A percentile compares a stretch with the other conserved stretches of the same genome.
These are phyloP conservation scores for Metarhizium brunneum DNA, from an alignment of 2,329 filamentous ascomycete genomes.

Conservation along the genomic window DNA sequence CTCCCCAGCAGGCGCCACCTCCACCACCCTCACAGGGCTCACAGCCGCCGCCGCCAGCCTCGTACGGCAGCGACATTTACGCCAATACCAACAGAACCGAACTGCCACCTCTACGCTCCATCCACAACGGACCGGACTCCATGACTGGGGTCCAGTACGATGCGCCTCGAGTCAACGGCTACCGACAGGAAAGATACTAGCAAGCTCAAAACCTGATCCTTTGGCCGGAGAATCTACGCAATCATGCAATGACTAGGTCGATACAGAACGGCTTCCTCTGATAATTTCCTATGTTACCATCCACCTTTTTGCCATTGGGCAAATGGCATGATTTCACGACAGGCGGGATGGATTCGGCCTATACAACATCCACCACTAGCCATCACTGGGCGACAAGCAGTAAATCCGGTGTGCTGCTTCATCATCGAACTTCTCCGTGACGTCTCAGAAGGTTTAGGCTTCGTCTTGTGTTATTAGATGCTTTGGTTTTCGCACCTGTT, in stretches of 20 bases:
- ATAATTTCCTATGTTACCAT: neutral
- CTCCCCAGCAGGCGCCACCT: constrained; percentile 15
- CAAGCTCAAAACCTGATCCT: neutral
- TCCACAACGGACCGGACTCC: constrained; percentile 44
- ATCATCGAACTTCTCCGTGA: neutral
- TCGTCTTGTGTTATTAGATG: constrained; percentile 13
- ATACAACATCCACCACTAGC: neutral
- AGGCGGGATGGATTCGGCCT: constrained; percentile 2
- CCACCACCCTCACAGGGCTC: constrained; percentile 9
- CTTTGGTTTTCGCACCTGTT: neutral
- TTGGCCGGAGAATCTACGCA: neutral
- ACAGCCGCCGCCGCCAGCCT: constrained; percentile 3
- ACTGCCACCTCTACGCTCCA: constrained; percentile 46
- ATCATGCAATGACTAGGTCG: neutral
- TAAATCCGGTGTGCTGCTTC: neutral
- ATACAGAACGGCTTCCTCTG: neutral
- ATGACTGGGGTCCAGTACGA: constrained; percentile 62
- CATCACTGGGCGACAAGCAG: neutral
- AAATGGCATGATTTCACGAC: constrained; percentile 11
- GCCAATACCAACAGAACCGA: constrained; percentile 32
- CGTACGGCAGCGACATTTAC: constrained; percentile 22
- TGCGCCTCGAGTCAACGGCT: constrained; percentile 36
- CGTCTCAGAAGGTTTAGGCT: neutral
- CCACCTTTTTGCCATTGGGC: neutral
- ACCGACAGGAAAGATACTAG: constrained; percentile 31